Percentiles rank a stretch among this genome's conserved stretches.
phyloP scores from a whole-genome alignment of 345 rosid species.

The Camelina sativa region DNA sequence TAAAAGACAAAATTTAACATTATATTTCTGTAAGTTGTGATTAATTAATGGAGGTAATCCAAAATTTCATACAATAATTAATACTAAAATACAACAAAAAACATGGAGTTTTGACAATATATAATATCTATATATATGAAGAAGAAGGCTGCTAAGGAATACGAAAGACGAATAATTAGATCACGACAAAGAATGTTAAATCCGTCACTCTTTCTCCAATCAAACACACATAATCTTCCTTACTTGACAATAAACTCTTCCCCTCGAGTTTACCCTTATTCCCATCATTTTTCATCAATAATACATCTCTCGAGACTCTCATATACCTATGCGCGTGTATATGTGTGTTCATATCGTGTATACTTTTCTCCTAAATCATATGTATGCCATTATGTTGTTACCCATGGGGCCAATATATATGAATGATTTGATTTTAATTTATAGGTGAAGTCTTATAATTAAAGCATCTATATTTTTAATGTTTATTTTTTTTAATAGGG shows the following conservation, averaged over 20 bases:
- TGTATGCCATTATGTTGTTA: conserved; percentile 6
- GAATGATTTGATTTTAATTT: conserved; percentile 17
- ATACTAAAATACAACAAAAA: conserved; percentile 16
- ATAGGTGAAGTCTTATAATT: background rate
- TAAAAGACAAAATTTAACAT: conserved; percentile 6
- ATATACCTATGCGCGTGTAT: conserved; percentile 17
- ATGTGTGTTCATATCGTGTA: conserved; percentile 33
- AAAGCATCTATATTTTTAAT: background rate
- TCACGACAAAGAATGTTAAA: conserved; percentile 47
- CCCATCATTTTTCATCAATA: conserved; percentile 24
- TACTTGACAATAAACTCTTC: conserved; percentile 47
- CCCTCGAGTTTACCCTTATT: conserved; percentile 43
- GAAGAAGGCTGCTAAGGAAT: conserved; percentile 37
- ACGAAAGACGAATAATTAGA: conserved; percentile 49
- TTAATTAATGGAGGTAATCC: conserved; percentile 18
- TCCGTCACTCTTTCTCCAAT: conserved; percentile 67
- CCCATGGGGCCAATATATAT: conserved; percentile 1
- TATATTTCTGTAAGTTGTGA: conserved; percentile 36
- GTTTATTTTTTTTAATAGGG: too few species aligned
- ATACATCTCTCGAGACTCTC: conserved; percentile 22
- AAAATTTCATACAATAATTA: conserved; percentile 14
- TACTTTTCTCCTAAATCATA: conserved; percentile 16
- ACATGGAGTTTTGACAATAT: conserved; percentile 15
- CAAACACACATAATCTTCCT: conserved; percentile 41
- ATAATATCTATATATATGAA: conserved; percentile 12